A percentile compares a stretch with the other conserved stretches of the same genome.
Conservation (phyloP, 306 rosid genomes). For the Dalbergia oliveri region DNA sequence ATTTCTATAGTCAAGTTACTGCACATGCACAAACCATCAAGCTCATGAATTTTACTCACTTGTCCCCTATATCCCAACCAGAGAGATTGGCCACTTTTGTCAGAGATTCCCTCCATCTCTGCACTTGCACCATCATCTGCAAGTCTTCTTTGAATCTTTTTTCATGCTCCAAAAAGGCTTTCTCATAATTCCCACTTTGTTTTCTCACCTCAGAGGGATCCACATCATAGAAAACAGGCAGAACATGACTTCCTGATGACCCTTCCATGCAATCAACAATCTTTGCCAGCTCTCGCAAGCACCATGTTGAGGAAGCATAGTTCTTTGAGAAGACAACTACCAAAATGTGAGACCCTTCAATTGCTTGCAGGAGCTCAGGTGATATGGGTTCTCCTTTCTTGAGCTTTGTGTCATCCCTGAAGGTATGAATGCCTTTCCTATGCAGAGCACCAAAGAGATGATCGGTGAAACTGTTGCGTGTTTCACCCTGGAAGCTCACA, state of each 20-base stretch:
- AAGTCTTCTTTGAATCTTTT: conserved; percentile 9
- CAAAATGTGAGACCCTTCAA: not conserved
- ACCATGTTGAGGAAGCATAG: conserved; percentile 48
- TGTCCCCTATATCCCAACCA: conserved; percentile 22
- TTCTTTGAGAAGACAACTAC: not conserved
- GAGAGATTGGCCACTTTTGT: conserved; percentile 28
- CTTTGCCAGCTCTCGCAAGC: conserved; percentile 41
- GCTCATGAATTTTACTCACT: not conserved
- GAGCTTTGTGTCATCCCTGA: not conserved
- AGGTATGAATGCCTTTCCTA: not conserved
- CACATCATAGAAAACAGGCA: conserved; percentile 42
- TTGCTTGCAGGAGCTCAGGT: not conserved
- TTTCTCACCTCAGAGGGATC: conserved; percentile 43
- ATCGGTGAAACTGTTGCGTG: not conserved
- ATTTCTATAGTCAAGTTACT: not conserved
- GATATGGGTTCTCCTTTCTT: not conserved
- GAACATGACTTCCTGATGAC: not conserved
- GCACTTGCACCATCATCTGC: not conserved
- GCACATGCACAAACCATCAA: not conserved
- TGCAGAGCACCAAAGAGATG: not conserved
- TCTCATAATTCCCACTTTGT: not conserved
- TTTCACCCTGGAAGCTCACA: not conserved
- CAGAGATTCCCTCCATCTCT: conserved; percentile 25
- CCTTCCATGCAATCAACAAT: not conserved
- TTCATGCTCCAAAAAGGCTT: conserved; percentile 28